A percentile compares a stretch with the other conserved stretches of the same genome.
These are phyloP conservation scores for Rhododendron ferrugineum DNA, from an alignment of 148 eudicot genomes.

Conservation along the genomic window DNA sequence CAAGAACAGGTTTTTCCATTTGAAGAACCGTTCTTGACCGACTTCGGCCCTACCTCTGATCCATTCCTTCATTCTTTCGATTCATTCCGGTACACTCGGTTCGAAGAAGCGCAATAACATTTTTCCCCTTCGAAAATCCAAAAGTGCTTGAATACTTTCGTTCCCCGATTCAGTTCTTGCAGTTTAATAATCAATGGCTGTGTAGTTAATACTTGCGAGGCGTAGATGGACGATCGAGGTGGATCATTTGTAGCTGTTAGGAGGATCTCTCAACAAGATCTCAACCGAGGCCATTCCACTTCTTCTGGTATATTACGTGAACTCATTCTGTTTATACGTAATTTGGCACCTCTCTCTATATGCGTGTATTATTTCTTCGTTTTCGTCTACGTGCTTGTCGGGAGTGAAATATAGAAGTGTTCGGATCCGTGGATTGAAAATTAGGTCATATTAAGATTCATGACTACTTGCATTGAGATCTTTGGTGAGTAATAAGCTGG, in stretches of 20 bases:
- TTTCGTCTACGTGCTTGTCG: not conserved
- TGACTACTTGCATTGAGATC: constrained; percentile 36
- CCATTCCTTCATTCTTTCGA: not conserved
- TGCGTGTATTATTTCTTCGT: constrained; percentile 9
- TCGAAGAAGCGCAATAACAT: not conserved
- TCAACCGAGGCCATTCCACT: constrained; percentile 64
- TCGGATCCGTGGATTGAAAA: constrained; percentile 29
- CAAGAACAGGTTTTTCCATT: not conserved
- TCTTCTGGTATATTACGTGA: constrained; percentile 54
- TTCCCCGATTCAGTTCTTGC: not conserved
- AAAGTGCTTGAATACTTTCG: not conserved
- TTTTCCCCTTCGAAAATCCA: not conserved
- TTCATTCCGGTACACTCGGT: not conserved
- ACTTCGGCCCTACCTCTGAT: not conserved
- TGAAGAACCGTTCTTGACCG: constrained; percentile 6
- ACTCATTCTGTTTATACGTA: not conserved
- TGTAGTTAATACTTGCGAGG: constrained; percentile 5
- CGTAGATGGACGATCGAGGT: constrained; percentile 77
- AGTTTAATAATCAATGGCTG: not conserved
- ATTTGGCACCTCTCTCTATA: constrained; percentile 19
- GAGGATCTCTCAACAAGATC: constrained; percentile 71
- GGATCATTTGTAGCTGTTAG: constrained; percentile 95
- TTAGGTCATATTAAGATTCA: constrained; percentile 19
- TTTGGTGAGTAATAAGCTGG: constrained; percentile 32
- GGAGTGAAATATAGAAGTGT: constrained; percentile 14